These are phyloP conservation scores for Eimeria brunetti DNA, from an alignment of 169 alveolate genomes.

Conservation along the genomic window DNA sequence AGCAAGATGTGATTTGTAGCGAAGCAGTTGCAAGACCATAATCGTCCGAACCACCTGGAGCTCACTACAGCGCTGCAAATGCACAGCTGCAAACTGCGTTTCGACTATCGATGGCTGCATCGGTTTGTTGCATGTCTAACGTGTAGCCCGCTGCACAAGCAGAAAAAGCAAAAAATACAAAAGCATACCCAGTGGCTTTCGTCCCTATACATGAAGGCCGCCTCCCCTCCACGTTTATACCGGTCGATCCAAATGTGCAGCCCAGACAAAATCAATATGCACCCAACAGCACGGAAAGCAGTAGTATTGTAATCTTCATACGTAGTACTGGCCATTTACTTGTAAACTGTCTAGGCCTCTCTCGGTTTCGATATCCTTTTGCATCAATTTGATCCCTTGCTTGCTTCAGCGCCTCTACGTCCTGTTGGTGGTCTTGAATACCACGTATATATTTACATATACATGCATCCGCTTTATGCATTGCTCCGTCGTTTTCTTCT, in stretches of 20 bases:
- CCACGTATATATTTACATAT: neutral
- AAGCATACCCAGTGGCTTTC: neutral
- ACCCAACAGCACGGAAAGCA: neutral
- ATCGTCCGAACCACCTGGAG: neutral
- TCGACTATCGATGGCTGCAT: neutral
- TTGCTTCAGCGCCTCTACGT: neutral
- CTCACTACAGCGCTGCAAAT: neutral
- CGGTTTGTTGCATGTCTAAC: neutral
- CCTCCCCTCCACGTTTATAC: too few relatives aligned
- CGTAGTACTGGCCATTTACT: neutral
- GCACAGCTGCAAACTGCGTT: neutral
- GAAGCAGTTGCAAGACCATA: neutral
- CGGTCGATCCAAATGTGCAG: neutral
- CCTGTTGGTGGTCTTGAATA: neutral
- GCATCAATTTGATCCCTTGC: neutral
- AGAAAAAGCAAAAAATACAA: neutral
- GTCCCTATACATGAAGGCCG: neutral
- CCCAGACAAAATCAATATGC: neutral
- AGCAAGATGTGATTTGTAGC: neutral
- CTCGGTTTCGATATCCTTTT: neutral
- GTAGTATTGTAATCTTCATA: neutral
- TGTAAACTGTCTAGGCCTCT: neutral
- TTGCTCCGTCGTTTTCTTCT: slow-evolving; percentile 1
- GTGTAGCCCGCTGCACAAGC: neutral
- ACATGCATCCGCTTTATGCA: neutral